These are phyloP conservation scores for Pyronema domesticum DNA, from an alignment of 495 filamentous ascomycete genomes.

Conservation along the genomic window DNA sequence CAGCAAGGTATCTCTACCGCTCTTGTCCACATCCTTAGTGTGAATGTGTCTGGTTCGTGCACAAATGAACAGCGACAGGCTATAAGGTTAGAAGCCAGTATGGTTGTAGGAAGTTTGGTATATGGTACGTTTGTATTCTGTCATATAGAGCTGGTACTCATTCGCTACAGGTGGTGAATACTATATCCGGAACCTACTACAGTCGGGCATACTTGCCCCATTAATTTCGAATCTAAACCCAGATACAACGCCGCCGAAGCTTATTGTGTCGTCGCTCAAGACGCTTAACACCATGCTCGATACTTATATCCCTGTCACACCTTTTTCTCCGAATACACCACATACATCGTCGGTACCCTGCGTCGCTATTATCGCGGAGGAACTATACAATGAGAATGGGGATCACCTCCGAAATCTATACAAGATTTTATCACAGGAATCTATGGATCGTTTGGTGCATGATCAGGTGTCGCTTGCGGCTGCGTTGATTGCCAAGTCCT, in stretches of 20 bases:
- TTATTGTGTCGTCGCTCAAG: slow-evolving; percentile 56
- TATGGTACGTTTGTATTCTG: slow-evolving; percentile 40
- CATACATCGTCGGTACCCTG: slow-evolving; percentile 18
- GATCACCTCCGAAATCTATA: slow-evolving; percentile 27
- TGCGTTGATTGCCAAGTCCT: slow-evolving; percentile 44
- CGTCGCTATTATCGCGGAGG: slow-evolving; percentile 9
- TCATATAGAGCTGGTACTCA: neutral
- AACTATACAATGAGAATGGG: slow-evolving; percentile 15
- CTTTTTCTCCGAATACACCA: slow-evolving; percentile 8
- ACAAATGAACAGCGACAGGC: slow-evolving; percentile 38
- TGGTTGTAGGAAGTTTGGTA: slow-evolving; percentile 66
- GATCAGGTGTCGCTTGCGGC: slow-evolving; percentile 52
- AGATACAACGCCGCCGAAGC: slow-evolving; percentile 39
- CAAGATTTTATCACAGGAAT: slow-evolving; percentile 45
- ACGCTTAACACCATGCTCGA: slow-evolving; percentile 56
- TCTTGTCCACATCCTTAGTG: slow-evolving; percentile 43
- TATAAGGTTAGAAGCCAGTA: slow-evolving; percentile 57
- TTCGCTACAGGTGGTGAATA: slow-evolving; percentile 49
- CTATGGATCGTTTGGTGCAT: slow-evolving; percentile 33
- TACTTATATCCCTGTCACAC: slow-evolving; percentile 27
- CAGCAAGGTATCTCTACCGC: slow-evolving; percentile 47
- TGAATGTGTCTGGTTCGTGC: slow-evolving; percentile 3
- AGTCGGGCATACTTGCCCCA: slow-evolving; percentile 42
- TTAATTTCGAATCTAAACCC: slow-evolving; percentile 53
- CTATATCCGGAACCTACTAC: slow-evolving; percentile 57